Percentiles rank a stretch among this genome's conserved stretches.
phyloP scores from a whole-genome alignment of 1,284 basidiomycete species.

The Trichosporon faecale region DNA sequence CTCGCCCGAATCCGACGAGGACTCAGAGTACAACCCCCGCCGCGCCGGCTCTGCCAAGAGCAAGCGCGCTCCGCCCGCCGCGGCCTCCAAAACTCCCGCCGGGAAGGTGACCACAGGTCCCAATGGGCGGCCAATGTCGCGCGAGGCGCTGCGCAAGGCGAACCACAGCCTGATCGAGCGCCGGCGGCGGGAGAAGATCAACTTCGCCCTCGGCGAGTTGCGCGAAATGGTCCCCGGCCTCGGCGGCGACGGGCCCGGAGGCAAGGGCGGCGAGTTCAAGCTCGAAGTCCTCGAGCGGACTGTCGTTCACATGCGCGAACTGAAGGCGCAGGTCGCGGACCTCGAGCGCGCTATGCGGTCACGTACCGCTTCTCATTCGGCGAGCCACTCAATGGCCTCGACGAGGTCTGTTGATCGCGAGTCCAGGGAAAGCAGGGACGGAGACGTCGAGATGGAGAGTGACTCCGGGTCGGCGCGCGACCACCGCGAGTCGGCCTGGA shows the following conservation, averaged over 20 bases:
- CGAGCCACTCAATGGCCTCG: background rate
- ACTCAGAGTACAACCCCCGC: conserved; percentile 34
- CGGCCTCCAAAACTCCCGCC: background rate
- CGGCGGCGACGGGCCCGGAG: conserved; percentile 36
- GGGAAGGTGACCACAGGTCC: conserved; percentile 13
- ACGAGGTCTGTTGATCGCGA: conserved; percentile 14
- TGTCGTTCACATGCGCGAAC: conserved; percentile 49
- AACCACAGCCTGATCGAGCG: conserved; percentile 52
- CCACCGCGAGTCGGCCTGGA: background rate
- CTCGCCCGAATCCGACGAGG: conserved; percentile 22
- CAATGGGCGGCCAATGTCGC: conserved; percentile 32
- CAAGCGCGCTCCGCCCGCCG: background rate
- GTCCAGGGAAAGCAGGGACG: conserved; percentile 9
- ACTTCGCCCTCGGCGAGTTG: conserved; percentile 45
- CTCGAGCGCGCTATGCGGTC: conserved; percentile 27
- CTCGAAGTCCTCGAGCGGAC: conserved; percentile 51
- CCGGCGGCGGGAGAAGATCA: conserved; percentile 51
- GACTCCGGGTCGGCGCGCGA: background rate
- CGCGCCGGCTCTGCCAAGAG: background rate
- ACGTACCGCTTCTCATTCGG: background rate
- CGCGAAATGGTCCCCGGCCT: conserved; percentile 51
- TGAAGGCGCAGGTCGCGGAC: conserved; percentile 34
- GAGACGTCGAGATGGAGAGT: conserved; percentile 8
- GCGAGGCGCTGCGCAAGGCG: conserved; percentile 48
- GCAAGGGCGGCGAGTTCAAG: conserved; percentile 52